Conservation (phyloP, 108 stramenopile species). For the Hondaea fermentalgiana region DNA sequence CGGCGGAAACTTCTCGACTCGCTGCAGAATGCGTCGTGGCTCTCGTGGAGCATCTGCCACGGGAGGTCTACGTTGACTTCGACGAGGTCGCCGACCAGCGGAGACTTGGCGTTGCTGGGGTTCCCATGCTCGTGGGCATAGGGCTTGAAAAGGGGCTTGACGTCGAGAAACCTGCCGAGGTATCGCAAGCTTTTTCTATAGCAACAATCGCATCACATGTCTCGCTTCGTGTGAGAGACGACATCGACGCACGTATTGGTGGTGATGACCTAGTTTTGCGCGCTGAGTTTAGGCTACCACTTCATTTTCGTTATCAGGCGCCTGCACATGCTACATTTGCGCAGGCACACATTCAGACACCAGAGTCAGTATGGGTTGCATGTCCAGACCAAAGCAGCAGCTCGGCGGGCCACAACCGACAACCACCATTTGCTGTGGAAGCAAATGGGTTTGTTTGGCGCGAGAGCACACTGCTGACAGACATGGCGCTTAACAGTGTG, state of each 20-base stretch:
- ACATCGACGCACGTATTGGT: not conserved
- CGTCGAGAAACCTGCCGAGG: not conserved
- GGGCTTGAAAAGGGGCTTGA: not conserved
- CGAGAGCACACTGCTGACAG: not conserved
- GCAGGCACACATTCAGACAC: not conserved
- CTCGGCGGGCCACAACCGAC: too few relatives aligned
- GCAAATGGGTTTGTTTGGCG: too few relatives aligned
- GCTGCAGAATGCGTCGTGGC: not conserved
- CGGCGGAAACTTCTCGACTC: not conserved
- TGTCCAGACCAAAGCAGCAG: not conserved
- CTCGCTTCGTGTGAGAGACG: not conserved
- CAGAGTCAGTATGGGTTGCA: not conserved
- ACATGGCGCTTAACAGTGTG: not conserved
- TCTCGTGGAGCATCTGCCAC: not conserved
- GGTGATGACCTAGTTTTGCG: not conserved
- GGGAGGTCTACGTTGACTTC: not conserved
- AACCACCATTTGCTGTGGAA: too few relatives aligned
- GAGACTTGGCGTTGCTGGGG: not conserved
- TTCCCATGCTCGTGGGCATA: not conserved
- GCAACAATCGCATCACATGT: not conserved
- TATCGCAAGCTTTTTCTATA: not conserved
- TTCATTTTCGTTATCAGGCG: not conserved
- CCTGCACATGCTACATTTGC: not conserved
- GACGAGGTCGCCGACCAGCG: not conserved
- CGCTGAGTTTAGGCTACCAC: not conserved